Evolutionary conservation across 495 filamentous ascomycete genomes (phyloP), one percentile per base, ranked within the genome.

Genomic region (Penicillium taxi): DNA sequence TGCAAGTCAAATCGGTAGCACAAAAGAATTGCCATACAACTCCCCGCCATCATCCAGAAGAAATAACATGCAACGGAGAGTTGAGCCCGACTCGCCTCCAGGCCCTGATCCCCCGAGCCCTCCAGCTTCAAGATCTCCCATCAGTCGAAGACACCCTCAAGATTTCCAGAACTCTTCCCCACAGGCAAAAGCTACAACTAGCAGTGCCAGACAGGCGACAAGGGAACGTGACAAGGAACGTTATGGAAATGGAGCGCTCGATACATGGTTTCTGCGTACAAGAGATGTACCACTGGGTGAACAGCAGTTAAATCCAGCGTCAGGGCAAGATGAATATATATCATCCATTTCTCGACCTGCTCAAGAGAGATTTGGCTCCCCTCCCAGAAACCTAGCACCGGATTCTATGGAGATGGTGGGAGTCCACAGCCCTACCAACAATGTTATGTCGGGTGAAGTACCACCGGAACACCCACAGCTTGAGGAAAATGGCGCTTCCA

Each of bases 201-300:
- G 24, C 9, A 39, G 22, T 16, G 26, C 21, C 25, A 24, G 31
- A 26, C 52, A 39, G 5, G 45, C 41, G 1, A 47, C 47, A 11
- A 45, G 59, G 17, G 50, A 59, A 19, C 50, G 46, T 5, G 57
- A 60, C 25, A 37, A 45, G 30, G 59, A 62, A 17, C 52, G 53
- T 4, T 63, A 63, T 33, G 61, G 57, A 1, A 68, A 63, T 27
- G 64, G 60, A 12, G 48, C 62, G 14, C 47, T 69, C 0, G 65
- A 69, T 34, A 61, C 59, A 9, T 65, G 53, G 63, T 66, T 69
- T 26, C 41, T 45, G 6, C 60, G 43, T 3, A 54, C 48, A 0
- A 58, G 56, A 1, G 56, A 59, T 22, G 34, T 29, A 0, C 37
- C 51, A 1, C 30, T 53, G 9, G 9, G 34, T 1, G 38, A 36